phyloP scores from a whole-genome alignment of 768 basidiomycete species.

The Phaffia australis region DNA sequence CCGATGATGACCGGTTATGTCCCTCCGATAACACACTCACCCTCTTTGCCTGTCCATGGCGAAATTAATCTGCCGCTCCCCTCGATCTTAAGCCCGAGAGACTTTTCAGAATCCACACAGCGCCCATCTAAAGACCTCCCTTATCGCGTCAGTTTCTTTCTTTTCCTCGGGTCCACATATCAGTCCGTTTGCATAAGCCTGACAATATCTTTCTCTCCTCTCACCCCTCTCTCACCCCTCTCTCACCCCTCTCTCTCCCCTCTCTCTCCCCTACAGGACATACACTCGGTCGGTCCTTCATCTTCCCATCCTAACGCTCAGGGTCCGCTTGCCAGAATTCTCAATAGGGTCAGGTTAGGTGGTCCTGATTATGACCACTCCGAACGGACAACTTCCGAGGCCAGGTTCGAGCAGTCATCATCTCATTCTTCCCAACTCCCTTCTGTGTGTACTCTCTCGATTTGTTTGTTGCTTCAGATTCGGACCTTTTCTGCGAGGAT shows the following conservation, averaged over 20 bases:
- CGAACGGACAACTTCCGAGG: background rate
- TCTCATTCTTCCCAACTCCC: background rate
- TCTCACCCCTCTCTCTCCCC: background rate
- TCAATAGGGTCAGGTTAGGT: background rate
- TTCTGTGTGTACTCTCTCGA: background rate
- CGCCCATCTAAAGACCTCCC: too few relatives aligned
- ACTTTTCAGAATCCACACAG: too few relatives aligned
- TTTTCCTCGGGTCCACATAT: background rate
- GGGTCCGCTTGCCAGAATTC: background rate
- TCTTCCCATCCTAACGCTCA: background rate
- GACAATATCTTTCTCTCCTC: too few relatives aligned
- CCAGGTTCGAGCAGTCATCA: conserved; percentile 3
- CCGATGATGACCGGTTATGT: too few relatives aligned
- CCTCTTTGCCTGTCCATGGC: too few relatives aligned
- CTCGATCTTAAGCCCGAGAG: too few relatives aligned
- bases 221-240: background rate
- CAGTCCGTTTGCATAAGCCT: too few relatives aligned
- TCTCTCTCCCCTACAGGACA: background rate
- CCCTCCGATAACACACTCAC: too few relatives aligned
- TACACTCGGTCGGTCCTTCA: background rate
- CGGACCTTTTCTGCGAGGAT: conserved; percentile 5
- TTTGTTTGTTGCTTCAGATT: background rate
- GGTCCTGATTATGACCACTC: conserved; percentile 11
- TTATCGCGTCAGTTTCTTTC: background rate
- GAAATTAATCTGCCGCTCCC: too few relatives aligned